Conservation (phyloP, 2,329 filamentous ascomycete genomes). For the Venturia pyrina region DNA sequence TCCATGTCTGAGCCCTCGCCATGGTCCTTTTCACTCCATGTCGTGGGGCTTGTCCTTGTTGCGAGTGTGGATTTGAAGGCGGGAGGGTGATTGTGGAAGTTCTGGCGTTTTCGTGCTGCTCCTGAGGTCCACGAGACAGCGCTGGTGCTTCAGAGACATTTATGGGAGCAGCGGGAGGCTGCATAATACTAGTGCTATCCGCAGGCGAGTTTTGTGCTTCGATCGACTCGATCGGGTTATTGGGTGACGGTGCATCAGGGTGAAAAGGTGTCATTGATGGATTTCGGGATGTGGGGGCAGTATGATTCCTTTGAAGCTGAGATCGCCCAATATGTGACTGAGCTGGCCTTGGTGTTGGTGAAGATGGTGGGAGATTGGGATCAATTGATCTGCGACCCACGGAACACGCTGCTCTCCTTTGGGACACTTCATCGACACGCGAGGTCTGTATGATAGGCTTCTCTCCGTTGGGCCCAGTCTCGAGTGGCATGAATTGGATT, state of each 20-base stretch:
- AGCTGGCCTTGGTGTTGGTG: background rate
- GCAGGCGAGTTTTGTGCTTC: background rate
- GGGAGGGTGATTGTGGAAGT: background rate
- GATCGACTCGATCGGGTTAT: conserved; percentile 4
- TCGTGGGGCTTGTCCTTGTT: background rate
- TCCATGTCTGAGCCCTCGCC: conserved; percentile 8
- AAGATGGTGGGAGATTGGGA: background rate
- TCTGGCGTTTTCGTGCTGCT: background rate
- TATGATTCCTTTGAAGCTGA: background rate
- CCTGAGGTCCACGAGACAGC: background rate
- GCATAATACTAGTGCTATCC: background rate
- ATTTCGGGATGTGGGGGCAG: background rate
- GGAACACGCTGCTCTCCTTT: conserved; percentile 1
- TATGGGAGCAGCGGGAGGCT: background rate
- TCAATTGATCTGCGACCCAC: background rate
- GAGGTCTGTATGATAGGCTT: background rate
- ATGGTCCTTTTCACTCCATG: background rate
- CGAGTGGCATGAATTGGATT: background rate
- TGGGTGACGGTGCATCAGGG: background rate
- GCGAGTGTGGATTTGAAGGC: background rate
- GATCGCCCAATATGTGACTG: background rate
- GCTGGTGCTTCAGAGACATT: background rate
- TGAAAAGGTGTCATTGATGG: background rate
- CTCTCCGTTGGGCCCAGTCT: background rate
- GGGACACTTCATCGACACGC: background rate